Evolutionary conservation across 139 green algal genomes (phyloP).

Genomic region (Coelastrella sp.): DNA sequence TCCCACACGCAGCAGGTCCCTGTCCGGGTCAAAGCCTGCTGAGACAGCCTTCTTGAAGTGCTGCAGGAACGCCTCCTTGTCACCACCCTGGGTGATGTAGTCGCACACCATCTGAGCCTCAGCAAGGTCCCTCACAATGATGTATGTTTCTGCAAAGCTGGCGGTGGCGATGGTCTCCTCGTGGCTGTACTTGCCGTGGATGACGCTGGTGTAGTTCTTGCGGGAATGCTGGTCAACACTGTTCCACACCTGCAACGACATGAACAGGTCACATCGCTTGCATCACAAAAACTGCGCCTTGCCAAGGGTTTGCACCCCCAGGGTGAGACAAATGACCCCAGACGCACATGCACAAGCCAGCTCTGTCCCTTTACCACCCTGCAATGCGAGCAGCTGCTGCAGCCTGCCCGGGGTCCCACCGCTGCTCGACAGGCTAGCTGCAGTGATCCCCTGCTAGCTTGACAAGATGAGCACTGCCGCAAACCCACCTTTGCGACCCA

Average conservation of each 20-base stretch:
- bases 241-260: slow-evolving; percentile 22
- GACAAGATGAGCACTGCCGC: too few relatives aligned
- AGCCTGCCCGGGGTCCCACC: too few relatives aligned
- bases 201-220: slow-evolving; percentile 94
- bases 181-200: slow-evolving; percentile 99
- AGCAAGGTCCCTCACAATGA: slow-evolving; percentile 93
- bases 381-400: too few relatives aligned
- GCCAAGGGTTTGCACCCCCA: too few relatives aligned
- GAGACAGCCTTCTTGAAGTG: slow-evolving; percentile 96
- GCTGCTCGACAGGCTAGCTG: too few relatives aligned
- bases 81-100: slow-evolving; percentile 96
- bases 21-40: slow-evolving; percentile 95
- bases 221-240: slow-evolving; percentile 50
- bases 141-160: slow-evolving; percentile 94
- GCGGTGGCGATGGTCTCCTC: slow-evolving; percentile 99
- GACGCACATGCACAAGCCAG: too few relatives aligned
- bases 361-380: too few relatives aligned
- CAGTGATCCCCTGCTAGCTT: too few relatives aligned
- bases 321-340: too few relatives aligned
- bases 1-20: slow-evolving; percentile 90
- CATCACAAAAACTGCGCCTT: too few relatives aligned
- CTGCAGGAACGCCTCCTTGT: slow-evolving; percentile 88
- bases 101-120: slow-evolving; percentile 90
- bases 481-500: slow-evolving; percentile 98
- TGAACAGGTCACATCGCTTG: too few relatives aligned